Base-by-base conservation (phyloP, 768 basidiomycete genomes). In the Psilocybe tampanensis region DNA sequence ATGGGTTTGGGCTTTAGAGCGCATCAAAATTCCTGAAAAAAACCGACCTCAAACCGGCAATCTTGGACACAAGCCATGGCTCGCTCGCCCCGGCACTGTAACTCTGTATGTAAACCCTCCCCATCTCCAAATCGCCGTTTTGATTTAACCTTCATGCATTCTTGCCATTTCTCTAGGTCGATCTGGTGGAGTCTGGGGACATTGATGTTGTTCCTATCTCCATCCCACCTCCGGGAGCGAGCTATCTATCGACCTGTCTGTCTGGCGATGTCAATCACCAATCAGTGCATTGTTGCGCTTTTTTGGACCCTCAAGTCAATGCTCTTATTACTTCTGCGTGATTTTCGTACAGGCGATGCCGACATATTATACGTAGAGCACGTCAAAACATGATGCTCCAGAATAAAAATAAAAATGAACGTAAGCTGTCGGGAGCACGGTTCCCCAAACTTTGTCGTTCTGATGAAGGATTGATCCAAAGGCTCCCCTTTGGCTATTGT, bases 371-470 rank as follows among this genome's bases (percentile, higher is more conserved):
- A 7, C n/a, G n/a, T n/a, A 8, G 3, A 6, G 15, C 22, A 26
- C 51, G 55, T 41, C 49, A 50, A 33, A 42, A 26, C 26, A 29
- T 48, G 47, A n/a, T 24, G 19, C 55, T 41, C 45, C 52, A 52
- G 47, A 45, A 47, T 52, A 51, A 58, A 52, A 50, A 51, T 58
- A 58, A 52, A 52, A 45, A 47, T 52, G 56, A 58, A 52, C 56
- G 56, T 58, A 58, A 58, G 45, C 47, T 48, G 47, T 48, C 47
- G 15, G 34, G 49, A 49, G 34, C 48, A 36, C 48, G 48, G 49
- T 39, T n/a, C n/a, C n/a, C n/a, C 36, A 39, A 39, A 13, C 36
- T 15, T 13, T 39, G 3, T 39, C 29, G 29, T 29, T 11, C 45
- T 19, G 45, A n/a, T n/a, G n/a, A n/a, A n/a, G n/a, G n/a, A n/a